Evolutionary conservation across 331 rosid species (phyloP).

Genomic region (Malus hybrid): DNA sequence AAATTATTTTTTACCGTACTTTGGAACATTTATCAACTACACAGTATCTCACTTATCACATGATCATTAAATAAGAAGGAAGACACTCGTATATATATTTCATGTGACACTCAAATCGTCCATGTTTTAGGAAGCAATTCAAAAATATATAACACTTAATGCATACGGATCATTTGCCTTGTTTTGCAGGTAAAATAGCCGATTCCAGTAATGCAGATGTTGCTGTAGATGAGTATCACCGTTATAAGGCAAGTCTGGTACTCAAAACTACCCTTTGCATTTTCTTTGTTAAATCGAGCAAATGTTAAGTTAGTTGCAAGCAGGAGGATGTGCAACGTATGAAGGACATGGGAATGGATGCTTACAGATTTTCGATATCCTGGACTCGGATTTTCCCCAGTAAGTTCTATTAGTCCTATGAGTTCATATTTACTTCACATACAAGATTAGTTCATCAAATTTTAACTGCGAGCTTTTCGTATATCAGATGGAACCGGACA

Average conservation of each 20-base stretch:
- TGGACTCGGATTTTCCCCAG: slow-evolving; percentile 89
- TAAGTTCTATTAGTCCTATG: slow-evolving; percentile 20
- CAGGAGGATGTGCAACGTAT: slow-evolving; percentile 83
- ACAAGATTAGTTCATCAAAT: not conserved
- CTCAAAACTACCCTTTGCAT: not conserved
- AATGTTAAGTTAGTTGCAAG: not conserved
- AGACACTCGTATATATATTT: too few species aligned
- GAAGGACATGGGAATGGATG: slow-evolving; percentile 89
- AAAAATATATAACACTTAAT: not conserved
- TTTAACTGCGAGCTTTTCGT: not conserved
- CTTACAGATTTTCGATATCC: slow-evolving; percentile 87
- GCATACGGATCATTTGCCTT: not conserved
- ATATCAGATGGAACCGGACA: slow-evolving; percentile 70
- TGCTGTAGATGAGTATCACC: slow-evolving; percentile 79
- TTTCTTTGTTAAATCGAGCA: not conserved
- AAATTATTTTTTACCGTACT: too few species aligned
- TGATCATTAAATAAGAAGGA: too few species aligned
- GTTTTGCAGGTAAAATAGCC: slow-evolving; percentile 45
- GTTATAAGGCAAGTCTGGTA: slow-evolving; percentile 40
- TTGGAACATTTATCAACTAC: too few species aligned
- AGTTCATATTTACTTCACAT: not conserved
- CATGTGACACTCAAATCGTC: not conserved
- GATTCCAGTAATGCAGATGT: slow-evolving; percentile 82
- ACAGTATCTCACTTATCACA: too few species aligned
- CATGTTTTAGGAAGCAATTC: not conserved